Conservation (phyloP, 140 eudicot genomes). For the Senecio squalidus region DNA sequence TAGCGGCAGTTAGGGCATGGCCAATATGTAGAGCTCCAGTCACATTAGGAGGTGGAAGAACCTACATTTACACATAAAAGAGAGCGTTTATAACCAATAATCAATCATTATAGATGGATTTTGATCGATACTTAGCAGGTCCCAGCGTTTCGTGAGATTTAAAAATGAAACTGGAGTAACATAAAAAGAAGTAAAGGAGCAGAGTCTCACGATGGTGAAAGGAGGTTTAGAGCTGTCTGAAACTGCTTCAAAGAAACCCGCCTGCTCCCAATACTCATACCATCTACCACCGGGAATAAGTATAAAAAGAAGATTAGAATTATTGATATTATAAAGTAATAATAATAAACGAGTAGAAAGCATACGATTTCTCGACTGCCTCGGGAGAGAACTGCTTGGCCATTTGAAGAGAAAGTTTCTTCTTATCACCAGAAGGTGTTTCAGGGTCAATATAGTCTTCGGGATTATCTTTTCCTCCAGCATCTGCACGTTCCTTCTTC, state of each 20-base stretch:
- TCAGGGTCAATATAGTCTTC: conserved; percentile 76
- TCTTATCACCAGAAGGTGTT: conserved; percentile 84
- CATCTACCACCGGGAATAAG: conserved; percentile 43
- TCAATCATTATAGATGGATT: neutral
- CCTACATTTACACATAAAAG: conserved; percentile 41
- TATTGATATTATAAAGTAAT: neutral
- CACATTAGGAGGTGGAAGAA: conserved; percentile 98
- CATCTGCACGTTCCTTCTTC: conserved; percentile 50
- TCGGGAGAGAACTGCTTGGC: conserved; percentile 70
- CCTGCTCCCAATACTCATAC: conserved; percentile 96
- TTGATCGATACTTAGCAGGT: neutral
- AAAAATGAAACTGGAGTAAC: conserved; percentile 1
- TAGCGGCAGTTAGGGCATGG: conserved; percentile 92
- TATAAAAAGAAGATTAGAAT: neutral
- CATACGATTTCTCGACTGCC: conserved; percentile 87
- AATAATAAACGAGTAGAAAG: neutral
- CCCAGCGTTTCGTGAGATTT: neutral
- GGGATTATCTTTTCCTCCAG: conserved; percentile 60
- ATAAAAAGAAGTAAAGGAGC: neutral
- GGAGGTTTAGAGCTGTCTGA: conserved; percentile 79
- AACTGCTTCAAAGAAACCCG: conserved; percentile 72
- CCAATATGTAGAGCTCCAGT: conserved; percentile 98
- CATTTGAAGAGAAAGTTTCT: conserved; percentile 71
- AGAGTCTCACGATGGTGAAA: conserved; percentile 66
- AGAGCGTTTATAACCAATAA: conserved; percentile 1